Evolutionary conservation across 2,329 filamentous ascomycete species (phyloP).

Genomic region (Fusarium pilosicola): DNA sequence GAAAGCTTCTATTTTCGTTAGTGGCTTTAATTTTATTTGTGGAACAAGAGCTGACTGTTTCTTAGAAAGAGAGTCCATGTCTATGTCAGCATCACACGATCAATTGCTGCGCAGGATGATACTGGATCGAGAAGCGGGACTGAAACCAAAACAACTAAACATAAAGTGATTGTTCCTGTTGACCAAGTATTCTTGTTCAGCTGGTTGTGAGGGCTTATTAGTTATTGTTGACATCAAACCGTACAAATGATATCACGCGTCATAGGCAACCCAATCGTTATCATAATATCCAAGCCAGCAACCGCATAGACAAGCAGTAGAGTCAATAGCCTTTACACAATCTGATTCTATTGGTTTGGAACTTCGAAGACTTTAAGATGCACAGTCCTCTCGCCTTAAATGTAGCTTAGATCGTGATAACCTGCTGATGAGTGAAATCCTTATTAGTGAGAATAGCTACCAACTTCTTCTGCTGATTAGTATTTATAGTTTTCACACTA

Average conservation of each 20-base stretch:
- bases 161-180: not conserved
- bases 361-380: not conserved
- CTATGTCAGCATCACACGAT: conserved; percentile 42
- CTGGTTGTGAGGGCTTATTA: not conserved
- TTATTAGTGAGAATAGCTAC: not conserved
- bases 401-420: not conserved
- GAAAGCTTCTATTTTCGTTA: conserved; percentile 46
- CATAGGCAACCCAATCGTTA: not conserved
- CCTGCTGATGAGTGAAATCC: not conserved
- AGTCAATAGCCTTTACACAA: not conserved
- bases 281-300: not conserved
- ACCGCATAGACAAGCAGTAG: not conserved
- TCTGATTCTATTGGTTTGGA: not conserved
- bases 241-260: not conserved
- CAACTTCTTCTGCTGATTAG: not conserved
- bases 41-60: conserved; percentile 7
- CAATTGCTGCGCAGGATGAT: conserved; percentile 44
- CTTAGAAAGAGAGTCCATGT: conserved; percentile 43
- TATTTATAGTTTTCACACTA: not conserved
- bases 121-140: conserved; percentile 40
- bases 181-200: not conserved
- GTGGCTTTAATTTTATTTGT: not conserved
- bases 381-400: not conserved
- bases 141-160: conserved; percentile 33
- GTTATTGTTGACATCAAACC: not conserved